A percentile compares a stretch with the other conserved stretches of the same genome.
These are phyloP conservation scores for Aspergillus ellipticus DNA, from an alignment of 495 filamentous ascomycete species.

Conservation along the genomic window DNA sequence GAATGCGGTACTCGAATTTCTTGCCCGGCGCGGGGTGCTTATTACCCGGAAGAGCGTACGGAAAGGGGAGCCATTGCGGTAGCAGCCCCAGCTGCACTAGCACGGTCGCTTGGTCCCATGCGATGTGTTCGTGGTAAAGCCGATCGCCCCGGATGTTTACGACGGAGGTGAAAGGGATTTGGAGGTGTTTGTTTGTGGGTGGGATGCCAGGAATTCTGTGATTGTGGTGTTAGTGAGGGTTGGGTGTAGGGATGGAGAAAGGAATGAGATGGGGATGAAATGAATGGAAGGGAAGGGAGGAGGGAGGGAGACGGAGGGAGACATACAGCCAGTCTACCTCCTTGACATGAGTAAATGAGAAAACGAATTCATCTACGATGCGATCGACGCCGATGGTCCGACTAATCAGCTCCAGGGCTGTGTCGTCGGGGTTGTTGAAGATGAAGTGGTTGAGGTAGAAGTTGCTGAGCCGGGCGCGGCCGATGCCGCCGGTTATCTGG, in stretches of 20 bases:
- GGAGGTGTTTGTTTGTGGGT: conserved; percentile 60
- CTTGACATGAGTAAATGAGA: conserved; percentile 62
- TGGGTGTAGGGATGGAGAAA: conserved; percentile 31
- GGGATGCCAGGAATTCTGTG: conserved; percentile 62
- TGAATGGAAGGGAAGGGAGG: conserved; percentile 16
- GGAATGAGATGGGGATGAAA: background rate
- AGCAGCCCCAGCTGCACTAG: conserved; percentile 70
- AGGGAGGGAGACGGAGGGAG: conserved; percentile 14
- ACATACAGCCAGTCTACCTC: conserved; percentile 65
- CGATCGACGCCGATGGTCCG: conserved; percentile 60
- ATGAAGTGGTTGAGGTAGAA: conserved; percentile 79
- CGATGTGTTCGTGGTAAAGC: conserved; percentile 75
- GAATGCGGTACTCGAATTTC: conserved; percentile 61
- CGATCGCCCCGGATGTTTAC: conserved; percentile 74
- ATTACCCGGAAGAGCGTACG: conserved; percentile 47
- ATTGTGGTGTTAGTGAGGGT: conserved; percentile 22
- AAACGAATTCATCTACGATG: conserved; percentile 55
- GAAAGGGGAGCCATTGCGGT: conserved; percentile 57
- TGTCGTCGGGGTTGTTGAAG: conserved; percentile 62
- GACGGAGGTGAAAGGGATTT: conserved; percentile 67
- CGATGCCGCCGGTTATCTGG: conserved; percentile 66
- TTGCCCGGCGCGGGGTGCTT: conserved; percentile 33
- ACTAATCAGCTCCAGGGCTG: conserved; percentile 63
- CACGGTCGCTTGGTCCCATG: conserved; percentile 81
- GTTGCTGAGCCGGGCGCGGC: conserved; percentile 52